phyloP scores from a whole-genome alignment of 495 filamentous ascomycete species.

The Durotheca rogersii region DNA sequence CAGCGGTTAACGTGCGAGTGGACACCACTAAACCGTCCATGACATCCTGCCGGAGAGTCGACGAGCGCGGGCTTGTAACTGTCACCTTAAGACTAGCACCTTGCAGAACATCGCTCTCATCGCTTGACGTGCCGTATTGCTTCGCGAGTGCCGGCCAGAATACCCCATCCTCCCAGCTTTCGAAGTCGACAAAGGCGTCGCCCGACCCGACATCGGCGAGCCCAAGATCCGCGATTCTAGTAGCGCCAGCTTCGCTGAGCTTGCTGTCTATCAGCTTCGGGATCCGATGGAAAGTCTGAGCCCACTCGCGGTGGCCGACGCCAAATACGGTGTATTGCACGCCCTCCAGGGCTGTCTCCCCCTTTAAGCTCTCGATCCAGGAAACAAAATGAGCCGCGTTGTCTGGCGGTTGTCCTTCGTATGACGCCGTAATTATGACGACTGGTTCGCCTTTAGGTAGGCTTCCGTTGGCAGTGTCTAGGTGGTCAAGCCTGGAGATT shows the following conservation, averaged over 20 bases:
- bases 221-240: conserved; percentile 56
- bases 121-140: conserved; percentile 42
- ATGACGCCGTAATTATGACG: conserved; percentile 67
- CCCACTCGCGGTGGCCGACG: conserved; percentile 61
- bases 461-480: conserved; percentile 63
- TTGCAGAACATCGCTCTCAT: conserved; percentile 5
- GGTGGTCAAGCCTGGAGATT: conserved; percentile 52
- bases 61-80: conserved; percentile 59
- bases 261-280: conserved; percentile 62
- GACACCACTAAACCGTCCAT: conserved; percentile 61
- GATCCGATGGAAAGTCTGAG: conserved; percentile 68
- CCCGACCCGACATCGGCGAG: conserved; percentile 61
- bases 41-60: conserved; percentile 65
- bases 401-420: conserved; percentile 74
- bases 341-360: conserved; percentile 47
- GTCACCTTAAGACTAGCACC: conserved; percentile 52
- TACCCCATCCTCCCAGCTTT: conserved; percentile 64
- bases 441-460: conserved; percentile 64
- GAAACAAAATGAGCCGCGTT: conserved; percentile 69
- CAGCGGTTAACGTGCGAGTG: conserved; percentile 54
- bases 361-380: conserved; percentile 61
- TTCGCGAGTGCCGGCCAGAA: conserved; percentile 66
- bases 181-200: conserved; percentile 70
- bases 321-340: conserved; percentile 68
- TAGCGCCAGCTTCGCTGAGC: conserved; percentile 53